These are phyloP conservation scores for Rhodotorula glutinis DNA, from an alignment of 1,284 basidiomycete species.

Conservation along the genomic window DNA sequence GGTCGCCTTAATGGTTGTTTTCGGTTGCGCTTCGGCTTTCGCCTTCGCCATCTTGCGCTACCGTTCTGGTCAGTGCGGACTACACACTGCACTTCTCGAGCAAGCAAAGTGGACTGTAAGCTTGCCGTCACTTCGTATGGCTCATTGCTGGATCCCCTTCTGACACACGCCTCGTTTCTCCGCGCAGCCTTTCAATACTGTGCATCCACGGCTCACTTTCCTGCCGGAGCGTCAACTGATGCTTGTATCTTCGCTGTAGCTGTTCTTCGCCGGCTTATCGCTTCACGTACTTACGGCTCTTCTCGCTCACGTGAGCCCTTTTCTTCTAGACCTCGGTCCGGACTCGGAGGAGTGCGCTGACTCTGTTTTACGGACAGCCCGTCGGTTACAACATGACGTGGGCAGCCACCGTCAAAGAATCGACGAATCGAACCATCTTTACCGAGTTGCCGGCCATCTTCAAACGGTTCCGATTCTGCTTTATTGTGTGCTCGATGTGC, in stretches of 20 bases:
- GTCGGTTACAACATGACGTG: conserved; percentile 81
- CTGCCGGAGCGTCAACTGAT: not conserved
- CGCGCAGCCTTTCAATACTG: not conserved
- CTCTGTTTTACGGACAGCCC: conserved; percentile 58
- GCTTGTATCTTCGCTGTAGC: conserved; percentile 57
- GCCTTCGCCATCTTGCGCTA: conserved; percentile 22
- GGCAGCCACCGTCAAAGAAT: conserved; percentile 61
- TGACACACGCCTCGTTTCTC: no score
- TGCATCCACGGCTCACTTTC: not conserved
- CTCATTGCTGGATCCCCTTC: no score
- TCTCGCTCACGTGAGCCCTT: conserved; percentile 54
- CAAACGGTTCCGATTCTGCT: conserved; percentile 62
- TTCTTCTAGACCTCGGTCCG: no score
- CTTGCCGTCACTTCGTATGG: no score
- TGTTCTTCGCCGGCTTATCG: conserved; percentile 72
- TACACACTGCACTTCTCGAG: conserved; percentile 3
- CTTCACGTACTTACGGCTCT: conserved; percentile 70
- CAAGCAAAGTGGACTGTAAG: conserved; percentile 14
- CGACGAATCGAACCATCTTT: conserved; percentile 14
- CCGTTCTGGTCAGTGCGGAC: not conserved
- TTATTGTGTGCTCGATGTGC: conserved; percentile 52
- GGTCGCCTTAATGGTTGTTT: conserved; percentile 23
- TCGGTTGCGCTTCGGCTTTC: conserved; percentile 12
- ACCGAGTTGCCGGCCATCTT: conserved; percentile 45
- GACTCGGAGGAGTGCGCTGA: not conserved